Percentiles rank a stretch among this genome's conserved stretches.
Evolutionary conservation across 2,329 filamentous ascomycete genomes (phyloP).

Genomic region (Colletotrichum sp.): DNA sequence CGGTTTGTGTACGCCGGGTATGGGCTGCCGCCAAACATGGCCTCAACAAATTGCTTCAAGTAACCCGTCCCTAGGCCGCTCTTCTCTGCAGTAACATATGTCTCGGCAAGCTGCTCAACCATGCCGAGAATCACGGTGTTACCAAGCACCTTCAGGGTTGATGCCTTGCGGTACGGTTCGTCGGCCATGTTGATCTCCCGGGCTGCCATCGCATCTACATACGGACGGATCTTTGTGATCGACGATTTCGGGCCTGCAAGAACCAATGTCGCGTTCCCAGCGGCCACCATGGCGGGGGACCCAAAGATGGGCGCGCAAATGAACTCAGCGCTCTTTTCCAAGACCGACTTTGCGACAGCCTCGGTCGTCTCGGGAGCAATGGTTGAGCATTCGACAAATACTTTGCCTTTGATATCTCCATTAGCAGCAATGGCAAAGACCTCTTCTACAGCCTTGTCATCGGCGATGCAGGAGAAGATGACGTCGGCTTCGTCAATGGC

Average conservation of each 20-base stretch:
- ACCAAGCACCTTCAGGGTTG: constrained; percentile 79
- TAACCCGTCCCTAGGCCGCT: constrained; percentile 73
- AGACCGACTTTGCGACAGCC: constrained; percentile 61
- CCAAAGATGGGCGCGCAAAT: constrained; percentile 76
- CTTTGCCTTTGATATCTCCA: constrained; percentile 67
- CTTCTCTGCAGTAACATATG: constrained; percentile 80
- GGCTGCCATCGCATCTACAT: constrained; percentile 74
- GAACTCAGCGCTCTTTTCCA: constrained; percentile 69
- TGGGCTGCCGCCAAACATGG: constrained; percentile 72
- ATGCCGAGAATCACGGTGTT: constrained; percentile 88
- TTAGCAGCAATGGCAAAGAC: constrained; percentile 63
- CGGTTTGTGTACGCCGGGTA: constrained; percentile 76
- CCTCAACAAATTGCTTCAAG: constrained; percentile 73
- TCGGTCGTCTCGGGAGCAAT: constrained; percentile 84
- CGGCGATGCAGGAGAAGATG: constrained; percentile 81
- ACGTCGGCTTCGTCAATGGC: constrained; percentile 74
- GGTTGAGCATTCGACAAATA: constrained; percentile 88
- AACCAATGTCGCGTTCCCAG: constrained; percentile 74
- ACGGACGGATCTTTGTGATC: constrained; percentile 70
- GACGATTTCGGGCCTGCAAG: constrained; percentile 67
- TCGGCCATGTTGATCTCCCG: constrained; percentile 73
- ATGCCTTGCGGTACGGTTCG: constrained; percentile 71
- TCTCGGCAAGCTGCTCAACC: constrained; percentile 79
- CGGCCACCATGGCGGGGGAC: constrained; percentile 71
- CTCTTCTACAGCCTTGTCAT: constrained; percentile 74